Evolutionary conservation across 768 basidiomycete genomes (phyloP).

Genomic region (Trametes sanguinea): DNA sequence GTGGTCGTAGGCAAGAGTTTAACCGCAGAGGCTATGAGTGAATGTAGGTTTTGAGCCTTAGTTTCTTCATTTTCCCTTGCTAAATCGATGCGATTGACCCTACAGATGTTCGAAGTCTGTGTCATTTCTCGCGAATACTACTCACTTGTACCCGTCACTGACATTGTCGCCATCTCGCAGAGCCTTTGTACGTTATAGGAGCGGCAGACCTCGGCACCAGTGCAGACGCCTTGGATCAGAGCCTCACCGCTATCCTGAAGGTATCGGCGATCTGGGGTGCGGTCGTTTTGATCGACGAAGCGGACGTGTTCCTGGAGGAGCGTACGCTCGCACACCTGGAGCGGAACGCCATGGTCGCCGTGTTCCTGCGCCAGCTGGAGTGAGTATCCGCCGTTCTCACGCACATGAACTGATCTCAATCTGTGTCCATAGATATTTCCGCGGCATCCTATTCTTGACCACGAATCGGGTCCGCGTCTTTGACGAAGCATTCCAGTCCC

Average conservation of each 20-base stretch:
- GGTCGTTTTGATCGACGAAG: constrained; percentile 41
- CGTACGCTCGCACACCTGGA: constrained; percentile 63
- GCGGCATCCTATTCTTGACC: constrained; percentile 43
- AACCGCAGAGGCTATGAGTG: constrained; percentile 39
- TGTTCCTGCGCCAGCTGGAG: constrained; percentile 41
- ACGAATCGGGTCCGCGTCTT: constrained; percentile 42
- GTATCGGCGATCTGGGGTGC: constrained; percentile 38
- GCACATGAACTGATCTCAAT: no score
- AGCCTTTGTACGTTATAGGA: constrained; percentile 38
- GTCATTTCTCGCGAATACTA: not conserved
- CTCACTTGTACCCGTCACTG: not conserved
- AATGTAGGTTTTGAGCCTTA: constrained; percentile 29
- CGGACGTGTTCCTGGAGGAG: constrained; percentile 74
- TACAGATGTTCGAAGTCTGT: constrained; percentile 29
- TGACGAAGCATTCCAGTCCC: constrained; percentile 39
- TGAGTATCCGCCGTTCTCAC: not conserved
- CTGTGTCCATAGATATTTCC: constrained; percentile 29
- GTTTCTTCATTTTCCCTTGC: not conserved
- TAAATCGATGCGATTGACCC: not conserved
- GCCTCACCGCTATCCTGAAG: constrained; percentile 35
- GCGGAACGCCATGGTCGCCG: constrained; percentile 73
- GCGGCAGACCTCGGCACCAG: constrained; percentile 39
- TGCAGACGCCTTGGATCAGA: constrained; percentile 34
- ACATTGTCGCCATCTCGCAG: constrained; percentile 4
- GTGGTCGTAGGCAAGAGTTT: constrained; percentile 32